Base-by-base conservation (phyloP, 495 filamentous ascomycete genomes). In the Alectoria sarmentosa region DNA sequence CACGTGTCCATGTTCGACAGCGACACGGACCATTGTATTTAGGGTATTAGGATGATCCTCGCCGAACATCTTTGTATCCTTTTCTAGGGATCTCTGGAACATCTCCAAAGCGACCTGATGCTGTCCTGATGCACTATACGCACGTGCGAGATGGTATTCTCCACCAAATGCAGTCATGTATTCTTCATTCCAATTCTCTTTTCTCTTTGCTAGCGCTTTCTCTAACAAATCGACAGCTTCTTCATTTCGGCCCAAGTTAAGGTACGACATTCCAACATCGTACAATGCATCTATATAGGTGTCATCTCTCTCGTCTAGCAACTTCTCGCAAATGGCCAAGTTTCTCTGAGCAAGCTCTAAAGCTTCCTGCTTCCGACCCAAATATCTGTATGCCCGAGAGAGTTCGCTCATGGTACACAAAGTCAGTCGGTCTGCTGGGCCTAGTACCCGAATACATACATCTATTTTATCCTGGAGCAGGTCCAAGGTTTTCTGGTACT, bases 401-500 rank as follows among this genome's bases (percentile, higher is more conserved):
- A 67, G 65, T 17, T 64, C 63, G 37, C 34, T 58, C 49, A 69
- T 67, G 39, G 57, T 63, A 7, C 39, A 38, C 38, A 72, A 54
- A 30, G 30, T 61, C 44, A 67, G 62, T 1, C 65, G 64, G 30
- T 71, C 57, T n/a, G 63, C 39, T 5, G 44, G 42, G 23, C 42
- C 42, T 15, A 62, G 23, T 34, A 21, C 5, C 3, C 30, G 52
- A 8, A 32, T 55, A 17, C 28, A 21, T 55, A 34, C 28, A 55
- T 34, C 52, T 8, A 55, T 5, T 17, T 3, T 30, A 55, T 7
- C 15, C 30, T 34, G 30, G 30, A 55, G 52, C 30, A 55, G 30
- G 17, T 55, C 52, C 30, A 15, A 55, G 11, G 15, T 10, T 21
- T 55, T 55, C 30, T 34, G 52, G 26, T 55, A 34, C 30, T 55